phyloP scores from a whole-genome alignment of 305 asterid species.

The Fraxinus platypoda region DNA sequence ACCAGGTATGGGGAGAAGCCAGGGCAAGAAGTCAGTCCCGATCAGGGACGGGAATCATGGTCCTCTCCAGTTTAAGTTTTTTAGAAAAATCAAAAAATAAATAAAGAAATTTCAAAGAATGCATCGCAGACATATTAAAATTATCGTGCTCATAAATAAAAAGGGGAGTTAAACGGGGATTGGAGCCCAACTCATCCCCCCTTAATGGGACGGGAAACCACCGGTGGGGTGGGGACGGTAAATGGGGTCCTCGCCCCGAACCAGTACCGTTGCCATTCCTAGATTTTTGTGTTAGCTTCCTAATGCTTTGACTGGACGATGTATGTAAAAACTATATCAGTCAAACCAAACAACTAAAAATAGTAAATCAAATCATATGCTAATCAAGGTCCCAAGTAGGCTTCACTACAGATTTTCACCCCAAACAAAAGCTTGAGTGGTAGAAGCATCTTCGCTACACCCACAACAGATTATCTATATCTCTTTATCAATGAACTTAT shows the following conservation, averaged over 20 bases:
- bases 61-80: too few species aligned
- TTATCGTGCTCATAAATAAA: too few species aligned
- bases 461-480: neutral
- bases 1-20: too few species aligned
- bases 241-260: too few species aligned
- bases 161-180: too few species aligned
- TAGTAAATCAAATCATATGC: neutral
- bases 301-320: neutral
- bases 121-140: too few species aligned
- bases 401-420: neutral
- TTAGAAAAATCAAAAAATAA: too few species aligned
- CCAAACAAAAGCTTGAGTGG: neutral
- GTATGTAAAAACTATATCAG: neutral
- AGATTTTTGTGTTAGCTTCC: neutral
- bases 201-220: neutral
- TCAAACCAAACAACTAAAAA: neutral
- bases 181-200: neutral
- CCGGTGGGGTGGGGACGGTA: too few species aligned
- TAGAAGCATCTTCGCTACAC: neutral
- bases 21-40: too few species aligned
- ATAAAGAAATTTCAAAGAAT: too few species aligned
- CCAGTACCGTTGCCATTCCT: neutral
- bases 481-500: neutral
- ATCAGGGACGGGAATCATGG: too few species aligned
- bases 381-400: neutral